Evolutionary conservation across 2,329 filamentous ascomycete species (phyloP).

Genomic region (Cytospora paraplurivora): DNA sequence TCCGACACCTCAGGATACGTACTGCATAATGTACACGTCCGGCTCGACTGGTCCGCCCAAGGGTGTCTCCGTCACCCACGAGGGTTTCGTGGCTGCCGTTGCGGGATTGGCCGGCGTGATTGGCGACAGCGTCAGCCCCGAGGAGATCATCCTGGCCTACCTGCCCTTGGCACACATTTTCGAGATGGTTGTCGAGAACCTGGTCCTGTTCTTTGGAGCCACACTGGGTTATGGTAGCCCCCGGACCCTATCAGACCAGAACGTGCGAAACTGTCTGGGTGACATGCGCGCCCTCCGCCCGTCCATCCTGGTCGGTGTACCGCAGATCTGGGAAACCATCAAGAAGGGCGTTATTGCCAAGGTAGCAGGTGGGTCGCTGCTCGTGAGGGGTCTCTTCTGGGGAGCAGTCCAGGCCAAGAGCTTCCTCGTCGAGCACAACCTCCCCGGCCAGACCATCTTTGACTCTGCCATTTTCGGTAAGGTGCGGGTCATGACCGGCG

Average conservation of each 20-base stretch:
- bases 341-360: constrained; percentile 89
- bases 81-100: constrained; percentile 77
- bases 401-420: constrained; percentile 61
- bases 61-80: constrained; percentile 82
- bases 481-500: constrained; percentile 87
- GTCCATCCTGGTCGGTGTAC: constrained; percentile 89
- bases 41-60: constrained; percentile 89
- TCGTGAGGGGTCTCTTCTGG: constrained; percentile 80
- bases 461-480: constrained; percentile 89
- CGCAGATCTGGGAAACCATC: constrained; percentile 95
- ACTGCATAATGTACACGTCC: constrained; percentile 85
- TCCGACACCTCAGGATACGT: constrained; percentile 74
- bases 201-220: constrained; percentile 84
- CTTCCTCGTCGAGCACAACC: constrained; percentile 57
- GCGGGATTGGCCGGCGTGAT: constrained; percentile 80
- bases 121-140: constrained; percentile 73
- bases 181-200: constrained; percentile 93
- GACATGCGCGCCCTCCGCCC: constrained; percentile 92
- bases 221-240: constrained; percentile 93
- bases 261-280: constrained; percentile 85
- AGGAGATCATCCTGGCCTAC: constrained; percentile 84
- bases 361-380: constrained; percentile 69
- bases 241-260: constrained; percentile 82
- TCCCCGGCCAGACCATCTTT: constrained; percentile 69
- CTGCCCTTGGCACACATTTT: constrained; percentile 94